Conservation (phyloP, 169 alveolate species). For the Condylostoma magnum region DNA sequence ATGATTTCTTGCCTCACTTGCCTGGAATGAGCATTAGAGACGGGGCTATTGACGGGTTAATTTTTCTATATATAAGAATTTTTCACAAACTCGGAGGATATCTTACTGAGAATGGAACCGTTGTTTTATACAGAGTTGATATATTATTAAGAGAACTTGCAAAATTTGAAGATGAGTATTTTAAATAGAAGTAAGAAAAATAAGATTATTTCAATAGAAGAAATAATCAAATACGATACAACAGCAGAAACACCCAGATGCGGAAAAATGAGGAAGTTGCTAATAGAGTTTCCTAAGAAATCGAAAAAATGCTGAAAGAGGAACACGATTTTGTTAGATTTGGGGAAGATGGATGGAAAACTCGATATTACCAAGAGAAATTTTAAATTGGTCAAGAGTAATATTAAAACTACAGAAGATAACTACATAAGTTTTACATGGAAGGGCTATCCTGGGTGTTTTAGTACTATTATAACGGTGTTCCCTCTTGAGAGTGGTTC, state of each 20-base stretch:
- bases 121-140: slow-evolving; percentile 74
- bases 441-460: slow-evolving; percentile 98
- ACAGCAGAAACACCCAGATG: slow-evolving; percentile 21
- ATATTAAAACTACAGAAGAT: not conserved
- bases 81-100: slow-evolving; percentile 89
- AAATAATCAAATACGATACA: slow-evolving; percentile 36
- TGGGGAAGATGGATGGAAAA: slow-evolving; percentile 59
- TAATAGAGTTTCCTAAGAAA: not conserved
- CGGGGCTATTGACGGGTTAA: slow-evolving; percentile 95
- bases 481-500: slow-evolving; percentile 98
- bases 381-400: slow-evolving; percentile 69
- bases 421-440: slow-evolving; percentile 67
- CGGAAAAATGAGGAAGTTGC: not conserved
- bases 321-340: slow-evolving; percentile 52
- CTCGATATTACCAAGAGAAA: slow-evolving; percentile 50
- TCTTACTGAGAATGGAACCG: slow-evolving; percentile 84
- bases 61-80: slow-evolving; percentile 88
- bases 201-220: slow-evolving; percentile 75
- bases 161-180: slow-evolving; percentile 84
- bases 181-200: slow-evolving; percentile 72
- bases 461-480: slow-evolving; percentile 89
- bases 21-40: slow-evolving; percentile 85
- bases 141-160: slow-evolving; percentile 74
- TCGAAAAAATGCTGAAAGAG: slow-evolving; percentile 28
- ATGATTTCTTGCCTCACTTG: slow-evolving; percentile 95